Conservation (phyloP, 805 yeast species). For the Scheffersomyces coipomensis region DNA sequence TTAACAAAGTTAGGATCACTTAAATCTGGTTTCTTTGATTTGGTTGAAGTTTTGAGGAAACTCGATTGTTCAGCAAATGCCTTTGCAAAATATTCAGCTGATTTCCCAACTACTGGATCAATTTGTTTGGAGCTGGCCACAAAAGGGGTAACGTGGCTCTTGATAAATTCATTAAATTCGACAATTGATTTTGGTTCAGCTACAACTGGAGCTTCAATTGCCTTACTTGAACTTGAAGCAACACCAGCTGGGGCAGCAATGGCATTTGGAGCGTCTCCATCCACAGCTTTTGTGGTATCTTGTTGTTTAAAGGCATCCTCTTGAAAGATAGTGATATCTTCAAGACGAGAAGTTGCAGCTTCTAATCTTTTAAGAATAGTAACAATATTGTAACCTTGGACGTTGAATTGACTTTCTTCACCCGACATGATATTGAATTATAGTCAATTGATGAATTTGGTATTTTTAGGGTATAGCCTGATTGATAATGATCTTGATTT, state of each 20-base stretch:
- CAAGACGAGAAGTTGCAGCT: constrained; percentile 90
- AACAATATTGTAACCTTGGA: constrained; percentile 84
- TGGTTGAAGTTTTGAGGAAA: constrained; percentile 58
- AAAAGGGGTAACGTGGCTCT: constrained; percentile 57
- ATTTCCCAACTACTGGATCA: constrained; percentile 57
- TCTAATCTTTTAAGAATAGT: constrained; percentile 74
- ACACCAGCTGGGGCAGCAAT: constrained; percentile 6
- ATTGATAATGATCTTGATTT: too few relatives aligned
- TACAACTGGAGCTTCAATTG: constrained; percentile 15
- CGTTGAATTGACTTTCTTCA: constrained; percentile 48
- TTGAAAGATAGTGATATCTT: constrained; percentile 81
- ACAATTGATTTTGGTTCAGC: constrained; percentile 42
- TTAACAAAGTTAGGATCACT: constrained; percentile 53
- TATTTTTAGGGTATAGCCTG: too few relatives aligned
- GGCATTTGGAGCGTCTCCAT: constrained; percentile 2
- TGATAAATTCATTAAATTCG: constrained; percentile 56
- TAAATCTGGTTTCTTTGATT: constrained; percentile 64
- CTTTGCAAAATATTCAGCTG: constrained; percentile 45
- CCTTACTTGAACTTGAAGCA: constrained; percentile 10
- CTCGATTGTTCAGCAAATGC: constrained; percentile 61
- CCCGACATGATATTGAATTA: constrained; percentile 30
- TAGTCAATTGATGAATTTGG: too few relatives aligned
- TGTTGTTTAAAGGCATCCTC: constrained; percentile 43
- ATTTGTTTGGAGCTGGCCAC: constrained; percentile 50
- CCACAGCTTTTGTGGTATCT: constrained; percentile 3